These are phyloP conservation scores for Colletotrichum sp. DNA, from an alignment of 2,329 filamentous ascomycete species.

Conservation along the genomic window DNA sequence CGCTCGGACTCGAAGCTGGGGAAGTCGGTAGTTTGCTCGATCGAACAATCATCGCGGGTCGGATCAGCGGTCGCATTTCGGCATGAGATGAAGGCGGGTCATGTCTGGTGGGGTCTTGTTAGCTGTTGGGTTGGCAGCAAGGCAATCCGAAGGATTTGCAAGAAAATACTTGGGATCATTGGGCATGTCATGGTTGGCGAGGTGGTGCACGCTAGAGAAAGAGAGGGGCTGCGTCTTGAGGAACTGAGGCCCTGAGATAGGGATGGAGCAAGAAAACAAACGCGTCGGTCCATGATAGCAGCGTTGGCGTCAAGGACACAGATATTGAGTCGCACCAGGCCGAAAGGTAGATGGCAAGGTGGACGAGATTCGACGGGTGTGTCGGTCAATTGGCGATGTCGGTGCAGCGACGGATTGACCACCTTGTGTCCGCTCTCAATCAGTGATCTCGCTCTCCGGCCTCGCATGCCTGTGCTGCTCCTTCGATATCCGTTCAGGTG, in stretches of 20 bases:
- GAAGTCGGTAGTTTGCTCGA: background rate
- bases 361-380: too few relatives aligned
- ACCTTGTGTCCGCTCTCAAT: background rate
- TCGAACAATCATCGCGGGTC: background rate
- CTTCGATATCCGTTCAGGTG: background rate
- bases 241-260: too few relatives aligned
- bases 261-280: too few relatives aligned
- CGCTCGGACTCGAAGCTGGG: background rate
- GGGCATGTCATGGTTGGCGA: background rate
- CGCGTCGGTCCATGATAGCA: too few relatives aligned
- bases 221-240: background rate
- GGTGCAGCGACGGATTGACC: too few relatives aligned
- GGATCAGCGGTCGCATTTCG: background rate
- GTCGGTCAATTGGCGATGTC: too few relatives aligned
- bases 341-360: too few relatives aligned
- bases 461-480: background rate
- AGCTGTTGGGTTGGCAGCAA: background rate
- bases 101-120: background rate
- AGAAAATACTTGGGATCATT: background rate
- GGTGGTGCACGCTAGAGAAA: background rate
- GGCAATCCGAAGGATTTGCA: background rate
- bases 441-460: background rate
- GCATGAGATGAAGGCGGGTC: background rate
- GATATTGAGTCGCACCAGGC: too few relatives aligned
- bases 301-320: too few relatives aligned